Base-by-base conservation (phyloP, 2,329 filamentous ascomycete species). In the Paraconiothyrium sp. region DNA sequence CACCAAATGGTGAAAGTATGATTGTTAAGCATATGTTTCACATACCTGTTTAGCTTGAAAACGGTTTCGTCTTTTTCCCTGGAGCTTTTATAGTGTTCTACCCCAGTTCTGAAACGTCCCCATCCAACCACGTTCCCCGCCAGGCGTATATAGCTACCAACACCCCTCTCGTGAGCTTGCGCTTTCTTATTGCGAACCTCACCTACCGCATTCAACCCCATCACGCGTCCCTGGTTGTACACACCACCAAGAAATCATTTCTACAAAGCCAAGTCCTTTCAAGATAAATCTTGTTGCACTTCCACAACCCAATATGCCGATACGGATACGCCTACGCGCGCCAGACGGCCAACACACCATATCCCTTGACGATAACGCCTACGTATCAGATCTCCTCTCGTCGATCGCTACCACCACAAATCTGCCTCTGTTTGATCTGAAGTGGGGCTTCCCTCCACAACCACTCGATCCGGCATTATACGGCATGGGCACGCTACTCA, bases 361-460 rank as follows among this genome's bases (percentile, higher is more conserved):
- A 56, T 87, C 87, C 16, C 82, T 97, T 32, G 82, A 88, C 39
- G 89, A 93, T 58, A 81, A 86, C 63, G 90, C 92, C 56, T 90
- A 88, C 3, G 84, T 92, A 49, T 81, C 80, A 51, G 83, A 89
- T 57, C 83, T 94, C 1, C 81, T 89, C 50, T 75, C 83, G 4
- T 82, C 86, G 54, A 88, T 94, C 70, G 84, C 84, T 55, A 80
- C 86, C 54, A 86, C 88, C 71, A 92, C 91, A 1, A 86, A 86
- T 4, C 83, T 94, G 16, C 72, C 83, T 7, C 82, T 84, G 14
- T 93, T 94, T 72, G 87, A 91, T 47, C 82, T 97, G 64, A 97
- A 95, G 82, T 92, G 90, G 79, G 93, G 93, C 39, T 97, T 91
- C 71, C 94, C 94, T 0, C 89, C 92, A 27, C 88, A 90, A 72